phyloP scores from a whole-genome alignment of 768 basidiomycete genomes.

The Pleurotus sapidus region DNA sequence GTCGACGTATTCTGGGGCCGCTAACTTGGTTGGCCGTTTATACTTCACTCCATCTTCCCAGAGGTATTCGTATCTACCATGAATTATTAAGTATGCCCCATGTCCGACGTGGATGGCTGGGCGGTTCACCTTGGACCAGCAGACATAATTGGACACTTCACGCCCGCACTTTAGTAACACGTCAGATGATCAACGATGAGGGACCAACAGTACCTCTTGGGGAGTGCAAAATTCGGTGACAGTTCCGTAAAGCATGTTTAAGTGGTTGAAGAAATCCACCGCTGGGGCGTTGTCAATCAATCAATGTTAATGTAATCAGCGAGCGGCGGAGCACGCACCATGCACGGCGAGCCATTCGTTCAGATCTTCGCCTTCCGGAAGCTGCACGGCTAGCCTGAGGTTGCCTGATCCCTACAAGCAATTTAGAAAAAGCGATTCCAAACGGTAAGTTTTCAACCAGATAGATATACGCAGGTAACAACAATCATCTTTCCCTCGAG shows the following conservation, averaged over 20 bases:
- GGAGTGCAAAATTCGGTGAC: conserved; percentile 97
- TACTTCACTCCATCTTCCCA: conserved; percentile 91
- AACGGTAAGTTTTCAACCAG: too few species aligned
- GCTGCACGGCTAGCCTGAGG: conserved; percentile 83
- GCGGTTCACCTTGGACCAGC: conserved; percentile 85
- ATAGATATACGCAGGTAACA: too few species aligned
- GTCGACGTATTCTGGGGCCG: conserved; percentile 95
- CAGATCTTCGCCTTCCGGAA: conserved; percentile 95
- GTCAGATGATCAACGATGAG: neutral
- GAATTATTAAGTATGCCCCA: neutral
- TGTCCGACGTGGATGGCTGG: conserved; percentile 3
- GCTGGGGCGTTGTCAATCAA: conserved; percentile 43
- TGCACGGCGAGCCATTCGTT: conserved; percentile 99
- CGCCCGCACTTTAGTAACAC: neutral
- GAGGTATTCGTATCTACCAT: conserved; percentile 81
- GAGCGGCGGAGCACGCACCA: conserved; percentile 47
- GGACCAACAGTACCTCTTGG: conserved; percentile 63
- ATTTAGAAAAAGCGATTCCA: neutral
- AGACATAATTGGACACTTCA: conserved; percentile 93
- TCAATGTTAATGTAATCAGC: neutral
- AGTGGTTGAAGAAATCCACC: conserved; percentile 99
- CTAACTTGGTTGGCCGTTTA: conserved; percentile 90
- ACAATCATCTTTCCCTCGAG: too few species aligned
- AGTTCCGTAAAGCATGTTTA: conserved; percentile 99
- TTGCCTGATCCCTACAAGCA: conserved; percentile 85